Evolutionary conservation across 2,329 filamentous ascomycete genomes (phyloP).

Genomic region (Ophiosphaerella korrae): DNA sequence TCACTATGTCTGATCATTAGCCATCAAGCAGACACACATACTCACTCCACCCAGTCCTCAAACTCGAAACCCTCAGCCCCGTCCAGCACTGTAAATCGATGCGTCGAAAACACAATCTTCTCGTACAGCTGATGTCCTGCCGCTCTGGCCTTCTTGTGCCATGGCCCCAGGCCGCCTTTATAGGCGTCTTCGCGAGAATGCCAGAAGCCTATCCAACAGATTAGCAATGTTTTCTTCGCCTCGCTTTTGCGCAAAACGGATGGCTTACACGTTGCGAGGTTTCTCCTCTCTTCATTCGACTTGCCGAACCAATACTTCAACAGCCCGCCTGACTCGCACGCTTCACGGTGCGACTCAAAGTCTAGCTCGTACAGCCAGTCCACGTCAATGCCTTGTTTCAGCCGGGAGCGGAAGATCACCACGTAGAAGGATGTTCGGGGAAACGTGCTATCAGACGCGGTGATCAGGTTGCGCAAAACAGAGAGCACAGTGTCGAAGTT

Average conservation of each 20-base stretch:
- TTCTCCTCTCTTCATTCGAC: slow-evolving; percentile 71
- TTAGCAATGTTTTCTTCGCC: background rate
- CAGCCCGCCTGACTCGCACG: slow-evolving; percentile 77
- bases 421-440: slow-evolving; percentile 74
- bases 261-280: slow-evolving; percentile 73
- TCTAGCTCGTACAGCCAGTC: slow-evolving; percentile 74
- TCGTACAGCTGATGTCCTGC: slow-evolving; percentile 56
- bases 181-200: slow-evolving; percentile 64
- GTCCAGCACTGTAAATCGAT: slow-evolving; percentile 67
- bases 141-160: slow-evolving; percentile 59
- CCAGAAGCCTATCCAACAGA: slow-evolving; percentile 65
- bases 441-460: slow-evolving; percentile 58
- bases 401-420: slow-evolving; percentile 78
- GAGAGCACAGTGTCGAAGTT: slow-evolving; percentile 73
- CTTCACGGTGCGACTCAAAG: slow-evolving; percentile 78
- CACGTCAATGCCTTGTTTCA: slow-evolving; percentile 70
- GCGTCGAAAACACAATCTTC: slow-evolving; percentile 47
- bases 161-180: slow-evolving; percentile 62
- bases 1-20: background rate
- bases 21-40: background rate
- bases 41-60: slow-evolving; percentile 33
- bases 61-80: slow-evolving; percentile 64
- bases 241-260: background rate
- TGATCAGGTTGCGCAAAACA: slow-evolving; percentile 60
- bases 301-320: slow-evolving; percentile 92